Conservation (phyloP, 345 rosid species). For the Raphanus sativus region DNA sequence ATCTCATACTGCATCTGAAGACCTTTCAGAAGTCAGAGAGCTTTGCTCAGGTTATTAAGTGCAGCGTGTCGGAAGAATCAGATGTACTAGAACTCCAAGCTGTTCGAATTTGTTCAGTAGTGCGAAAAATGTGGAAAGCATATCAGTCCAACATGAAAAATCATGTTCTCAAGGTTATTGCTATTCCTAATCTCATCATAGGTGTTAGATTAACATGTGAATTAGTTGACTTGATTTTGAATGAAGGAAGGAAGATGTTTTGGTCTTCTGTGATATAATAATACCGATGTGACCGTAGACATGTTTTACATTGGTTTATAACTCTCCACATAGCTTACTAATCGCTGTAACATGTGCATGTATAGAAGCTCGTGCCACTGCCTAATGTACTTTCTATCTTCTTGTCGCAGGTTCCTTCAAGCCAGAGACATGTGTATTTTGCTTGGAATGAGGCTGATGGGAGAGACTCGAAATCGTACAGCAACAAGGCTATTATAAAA, state of each 20-base stretch:
- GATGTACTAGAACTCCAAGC: constrained; percentile 76
- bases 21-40: constrained; percentile 76
- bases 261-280: not conserved
- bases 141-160: constrained; percentile 64
- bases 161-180: constrained; percentile 62
- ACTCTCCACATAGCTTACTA: not conserved
- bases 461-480: constrained; percentile 42
- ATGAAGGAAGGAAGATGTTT: not conserved
- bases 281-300: not conserved
- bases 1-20: constrained; percentile 86
- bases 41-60: constrained; percentile 84
- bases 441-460: constrained; percentile 70
- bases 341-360: not conserved
- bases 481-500: constrained; percentile 52
- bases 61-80: constrained; percentile 56
- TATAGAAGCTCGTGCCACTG: constrained; percentile 13
- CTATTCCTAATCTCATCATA: constrained; percentile 1
- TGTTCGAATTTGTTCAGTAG: constrained; percentile 75
- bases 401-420: constrained; percentile 77
- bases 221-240: not conserved
- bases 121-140: constrained; percentile 82
- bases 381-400: constrained; percentile 18
- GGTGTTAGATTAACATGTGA: not conserved
- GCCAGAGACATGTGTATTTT: constrained; percentile 77
- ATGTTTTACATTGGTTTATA: constrained; percentile 1